Conservation (phyloP, 352 stramenopile species). For the Ophiocytium majus region DNA sequence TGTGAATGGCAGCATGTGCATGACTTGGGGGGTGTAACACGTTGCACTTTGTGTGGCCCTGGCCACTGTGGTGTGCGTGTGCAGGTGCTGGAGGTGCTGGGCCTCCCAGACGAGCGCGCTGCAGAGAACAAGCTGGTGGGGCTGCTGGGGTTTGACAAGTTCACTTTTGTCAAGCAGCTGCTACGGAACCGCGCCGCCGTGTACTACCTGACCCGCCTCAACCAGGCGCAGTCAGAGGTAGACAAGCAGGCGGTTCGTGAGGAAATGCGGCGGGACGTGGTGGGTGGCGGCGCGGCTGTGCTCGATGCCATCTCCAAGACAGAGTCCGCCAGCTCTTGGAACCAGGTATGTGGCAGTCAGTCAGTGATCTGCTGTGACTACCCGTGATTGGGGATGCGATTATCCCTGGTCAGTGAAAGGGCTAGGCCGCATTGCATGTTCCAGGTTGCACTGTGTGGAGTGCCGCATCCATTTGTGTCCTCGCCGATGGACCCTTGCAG, state of each 20-base stretch:
- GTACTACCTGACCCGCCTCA: conserved; percentile 92
- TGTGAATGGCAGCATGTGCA: no score
- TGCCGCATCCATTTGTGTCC: no score
- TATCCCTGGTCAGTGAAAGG: no score
- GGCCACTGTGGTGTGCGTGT: no score
- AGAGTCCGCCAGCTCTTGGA: conserved; percentile 61
- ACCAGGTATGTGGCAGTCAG: no score
- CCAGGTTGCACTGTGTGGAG: no score
- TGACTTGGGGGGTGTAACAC: no score
- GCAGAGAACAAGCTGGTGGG: conserved; percentile 96
- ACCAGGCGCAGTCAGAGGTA: conserved; percentile 87
- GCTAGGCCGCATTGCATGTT: no score
- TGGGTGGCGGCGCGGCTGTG: conserved; percentile 73
- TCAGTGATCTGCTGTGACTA: no score
- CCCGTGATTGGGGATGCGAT: no score
- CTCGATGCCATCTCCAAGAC: conserved; percentile 77
- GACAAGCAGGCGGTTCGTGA: conserved; percentile 82
- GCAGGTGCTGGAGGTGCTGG: conserved; percentile 27
- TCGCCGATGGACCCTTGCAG: no score
- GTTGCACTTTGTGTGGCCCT: no score
- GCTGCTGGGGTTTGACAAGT: conserved; percentile 96
- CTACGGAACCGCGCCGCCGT: conserved; percentile 92
- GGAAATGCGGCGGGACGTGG: conserved; percentile 71
- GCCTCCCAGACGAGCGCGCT: conserved; percentile 64
- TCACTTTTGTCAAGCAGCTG: conserved; percentile 96